Percentiles rank a stretch among this genome's conserved stretches.
Evolutionary conservation across 1,284 basidiomycete genomes (phyloP).

Genomic region (Apiotrichum laibachii): DNA sequence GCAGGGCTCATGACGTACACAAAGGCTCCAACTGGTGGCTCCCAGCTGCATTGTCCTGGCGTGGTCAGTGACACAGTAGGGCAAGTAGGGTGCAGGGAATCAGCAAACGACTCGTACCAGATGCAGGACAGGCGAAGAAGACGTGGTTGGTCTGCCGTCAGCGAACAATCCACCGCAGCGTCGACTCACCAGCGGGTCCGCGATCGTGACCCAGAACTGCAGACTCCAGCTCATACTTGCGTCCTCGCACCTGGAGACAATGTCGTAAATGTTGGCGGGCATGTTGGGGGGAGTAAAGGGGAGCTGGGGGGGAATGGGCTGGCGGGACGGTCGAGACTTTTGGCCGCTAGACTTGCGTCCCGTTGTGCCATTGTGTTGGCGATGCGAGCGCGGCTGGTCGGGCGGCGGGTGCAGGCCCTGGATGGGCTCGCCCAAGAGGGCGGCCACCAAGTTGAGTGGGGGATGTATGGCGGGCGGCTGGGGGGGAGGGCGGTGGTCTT

Average conservation of each 20-base stretch:
- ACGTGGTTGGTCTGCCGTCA: slow-evolving; percentile 64
- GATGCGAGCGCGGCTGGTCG: not conserved
- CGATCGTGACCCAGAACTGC: slow-evolving; percentile 50
- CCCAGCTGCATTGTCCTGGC: slow-evolving; percentile 88
- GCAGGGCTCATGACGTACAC: slow-evolving; percentile 58
- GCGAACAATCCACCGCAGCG: not conserved
- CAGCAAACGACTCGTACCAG: slow-evolving; percentile 26
- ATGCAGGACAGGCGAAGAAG: slow-evolving; percentile 86
- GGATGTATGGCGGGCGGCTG: slow-evolving; percentile 6
- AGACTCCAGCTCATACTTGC: slow-evolving; percentile 45
- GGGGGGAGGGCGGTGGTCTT: slow-evolving; percentile 9
- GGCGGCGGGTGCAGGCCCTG: not conserved
- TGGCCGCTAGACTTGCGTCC: not conserved
- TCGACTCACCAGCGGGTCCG: slow-evolving; percentile 45
- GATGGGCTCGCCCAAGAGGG: slow-evolving; percentile 1
- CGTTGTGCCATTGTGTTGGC: not conserved
- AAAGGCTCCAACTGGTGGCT: slow-evolving; percentile 82
- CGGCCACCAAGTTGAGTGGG: slow-evolving; percentile 3
- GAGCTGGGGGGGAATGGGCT: not conserved
- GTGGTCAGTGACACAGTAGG: not conserved
- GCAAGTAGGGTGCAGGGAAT: not conserved
- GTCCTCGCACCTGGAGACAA: slow-evolving; percentile 40
- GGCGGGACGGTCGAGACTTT: too few relatives aligned
- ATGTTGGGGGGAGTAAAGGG: not conserved
- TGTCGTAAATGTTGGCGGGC: slow-evolving; percentile 34